phyloP scores from a whole-genome alignment of 805 yeast species.

The Candida michaelii region DNA sequence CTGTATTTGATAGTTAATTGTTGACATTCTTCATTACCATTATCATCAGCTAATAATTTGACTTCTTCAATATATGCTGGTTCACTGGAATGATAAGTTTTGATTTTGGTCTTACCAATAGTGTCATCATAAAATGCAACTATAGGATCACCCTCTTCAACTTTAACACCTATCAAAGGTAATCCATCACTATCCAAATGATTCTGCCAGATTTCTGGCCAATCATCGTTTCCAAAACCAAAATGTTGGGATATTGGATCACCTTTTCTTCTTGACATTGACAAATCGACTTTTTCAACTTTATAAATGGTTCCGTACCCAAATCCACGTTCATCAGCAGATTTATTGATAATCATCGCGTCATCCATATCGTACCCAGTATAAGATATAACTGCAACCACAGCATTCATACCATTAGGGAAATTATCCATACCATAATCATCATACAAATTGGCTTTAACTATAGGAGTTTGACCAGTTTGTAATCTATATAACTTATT shows the following conservation, averaged over 20 bases:
- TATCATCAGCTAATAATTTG: slow-evolving; percentile 83
- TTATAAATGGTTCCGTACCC: slow-evolving; percentile 97
- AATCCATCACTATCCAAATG: slow-evolving; percentile 90
- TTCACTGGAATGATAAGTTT: slow-evolving; percentile 90
- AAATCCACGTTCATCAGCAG: slow-evolving; percentile 97
- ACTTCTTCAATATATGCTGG: slow-evolving; percentile 96
- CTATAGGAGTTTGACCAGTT: slow-evolving; percentile 96
- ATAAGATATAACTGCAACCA: slow-evolving; percentile 97
- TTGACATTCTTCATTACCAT: slow-evolving; percentile 76
- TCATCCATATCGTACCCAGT: slow-evolving; percentile 99
- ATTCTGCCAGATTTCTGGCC: slow-evolving; percentile 90
- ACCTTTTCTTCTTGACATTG: slow-evolving; percentile 77
- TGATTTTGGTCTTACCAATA: slow-evolving; percentile 83
- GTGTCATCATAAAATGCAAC: slow-evolving; percentile 91
- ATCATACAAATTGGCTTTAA: slow-evolving; percentile 88
- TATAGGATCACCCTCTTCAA: slow-evolving; percentile 95
- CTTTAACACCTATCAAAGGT: slow-evolving; percentile 82
- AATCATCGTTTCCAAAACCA: slow-evolving; percentile 90
- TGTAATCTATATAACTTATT: slow-evolving; percentile 91
- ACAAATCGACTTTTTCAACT: slow-evolving; percentile 86
- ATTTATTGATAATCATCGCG: slow-evolving; percentile 97
- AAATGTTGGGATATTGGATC: slow-evolving; percentile 93
- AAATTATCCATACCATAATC: slow-evolving; percentile 97
- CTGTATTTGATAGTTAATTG: slow-evolving; percentile 84
- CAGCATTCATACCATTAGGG: slow-evolving; percentile 98